Percentiles rank a stretch among this genome's conserved stretches.
These are phyloP conservation scores for Fusarium heterosporum DNA, from an alignment of 2,329 filamentous ascomycete species.

Conservation along the genomic window DNA sequence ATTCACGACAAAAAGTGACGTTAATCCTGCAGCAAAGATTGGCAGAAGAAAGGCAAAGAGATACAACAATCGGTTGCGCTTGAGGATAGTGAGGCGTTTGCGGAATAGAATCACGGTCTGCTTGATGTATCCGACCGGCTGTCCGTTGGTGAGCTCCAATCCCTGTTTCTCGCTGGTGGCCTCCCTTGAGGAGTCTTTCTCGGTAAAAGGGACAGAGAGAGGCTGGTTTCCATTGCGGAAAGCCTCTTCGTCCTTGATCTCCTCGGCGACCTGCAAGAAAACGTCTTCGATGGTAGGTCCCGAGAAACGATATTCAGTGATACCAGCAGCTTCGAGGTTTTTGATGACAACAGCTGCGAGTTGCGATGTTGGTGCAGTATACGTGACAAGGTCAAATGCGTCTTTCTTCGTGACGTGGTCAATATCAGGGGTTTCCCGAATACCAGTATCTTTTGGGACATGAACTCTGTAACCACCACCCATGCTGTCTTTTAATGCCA, in stretches of 20 bases:
- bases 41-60: conserved; percentile 80
- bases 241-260: conserved; percentile 69
- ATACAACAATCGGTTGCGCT: conserved; percentile 82
- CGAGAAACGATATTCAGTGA: conserved; percentile 84
- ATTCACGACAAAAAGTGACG: conserved; percentile 77
- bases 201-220: conserved; percentile 33
- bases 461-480: conserved; percentile 89
- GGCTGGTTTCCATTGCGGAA: conserved; percentile 44
- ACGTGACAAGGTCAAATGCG: conserved; percentile 78
- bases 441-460: conserved; percentile 69
- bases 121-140: conserved; percentile 73
- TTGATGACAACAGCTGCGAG: conserved; percentile 79
- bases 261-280: conserved; percentile 86
- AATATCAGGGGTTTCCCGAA: conserved; percentile 62
- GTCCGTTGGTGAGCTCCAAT: conserved; percentile 74
- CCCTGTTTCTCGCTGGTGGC: conserved; percentile 49
- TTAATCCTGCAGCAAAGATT: conserved; percentile 81
- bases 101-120: conserved; percentile 81
- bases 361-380: conserved; percentile 75
- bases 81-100: conserved; percentile 82
- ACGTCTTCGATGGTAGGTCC: conserved; percentile 94
- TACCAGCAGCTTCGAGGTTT: conserved; percentile 72
- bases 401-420: conserved; percentile 67
- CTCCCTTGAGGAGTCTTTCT: conserved; percentile 41
- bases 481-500: conserved; percentile 83